phyloP scores from a whole-genome alignment of 805 yeast genomes.

The Starmerella etchellsii region DNA sequence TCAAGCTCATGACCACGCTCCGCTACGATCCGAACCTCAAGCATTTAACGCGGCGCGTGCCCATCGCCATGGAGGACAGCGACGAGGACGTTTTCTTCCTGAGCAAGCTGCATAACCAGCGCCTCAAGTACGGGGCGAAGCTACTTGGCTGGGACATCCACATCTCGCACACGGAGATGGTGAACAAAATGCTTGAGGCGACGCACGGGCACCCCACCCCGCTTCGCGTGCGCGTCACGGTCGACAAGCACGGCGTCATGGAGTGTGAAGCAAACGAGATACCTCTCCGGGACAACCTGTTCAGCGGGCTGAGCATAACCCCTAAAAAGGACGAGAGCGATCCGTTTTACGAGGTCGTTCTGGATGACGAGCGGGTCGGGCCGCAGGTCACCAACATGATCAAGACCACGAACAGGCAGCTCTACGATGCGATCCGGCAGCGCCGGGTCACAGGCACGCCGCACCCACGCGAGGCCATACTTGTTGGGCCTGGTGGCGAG shows the following conservation, averaged over 20 bases:
- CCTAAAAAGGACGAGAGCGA: constrained; percentile 17
- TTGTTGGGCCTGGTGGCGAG: constrained; percentile 47
- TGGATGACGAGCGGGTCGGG: constrained; percentile 35
- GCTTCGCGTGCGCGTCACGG: constrained; percentile 38
- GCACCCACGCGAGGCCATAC: constrained; percentile 46
- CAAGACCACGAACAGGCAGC: constrained; percentile 65
- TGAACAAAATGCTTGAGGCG: constrained; percentile 28
- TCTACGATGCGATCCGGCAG: constrained; percentile 48
- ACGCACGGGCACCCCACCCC: constrained; percentile 21
- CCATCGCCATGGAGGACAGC: constrained; percentile 22
- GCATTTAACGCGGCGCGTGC: constrained; percentile 21
- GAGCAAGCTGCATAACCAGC: constrained; percentile 47
- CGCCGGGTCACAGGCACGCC: background rate
- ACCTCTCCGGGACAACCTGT: constrained; percentile 23
- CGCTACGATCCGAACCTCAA: constrained; percentile 57
- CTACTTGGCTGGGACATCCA: constrained; percentile 42
- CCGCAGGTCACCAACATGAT: constrained; percentile 48
- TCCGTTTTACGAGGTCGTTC: constrained; percentile 44
- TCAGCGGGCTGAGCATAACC: constrained; percentile 21
- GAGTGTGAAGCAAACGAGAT: constrained; percentile 29
- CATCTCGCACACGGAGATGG: constrained; percentile 34
- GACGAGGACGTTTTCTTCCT: constrained; percentile 40
- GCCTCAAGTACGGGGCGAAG: constrained; percentile 42
- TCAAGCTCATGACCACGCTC: constrained; percentile 55
- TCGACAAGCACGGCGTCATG: constrained; percentile 30